phyloP scores from a whole-genome alignment of 257 asterid species.

The Anisodus acutangulus region DNA sequence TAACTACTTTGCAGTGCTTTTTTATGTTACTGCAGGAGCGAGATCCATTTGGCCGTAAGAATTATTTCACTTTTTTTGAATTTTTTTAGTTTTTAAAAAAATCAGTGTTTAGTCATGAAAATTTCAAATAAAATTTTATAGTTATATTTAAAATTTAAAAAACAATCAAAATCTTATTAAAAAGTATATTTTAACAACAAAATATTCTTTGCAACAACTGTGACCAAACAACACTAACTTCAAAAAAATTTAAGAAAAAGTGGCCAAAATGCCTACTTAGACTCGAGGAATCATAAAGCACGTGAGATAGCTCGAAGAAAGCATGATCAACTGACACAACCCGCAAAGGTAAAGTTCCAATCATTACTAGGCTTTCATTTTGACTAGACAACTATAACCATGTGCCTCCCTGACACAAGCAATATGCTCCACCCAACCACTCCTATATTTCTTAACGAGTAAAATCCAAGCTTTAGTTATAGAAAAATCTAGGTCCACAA shows the following conservation, averaged over 20 bases:
- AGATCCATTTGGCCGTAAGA: too few species aligned
- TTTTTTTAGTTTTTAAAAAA: too few species aligned
- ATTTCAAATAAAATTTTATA: too few species aligned
- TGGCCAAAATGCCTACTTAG: not conserved
- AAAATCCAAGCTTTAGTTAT: not conserved
- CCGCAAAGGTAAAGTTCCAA: not conserved
- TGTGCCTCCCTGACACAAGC: not conserved
- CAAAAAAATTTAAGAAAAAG: too few species aligned
- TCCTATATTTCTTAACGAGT: not conserved
- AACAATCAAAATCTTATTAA: too few species aligned
- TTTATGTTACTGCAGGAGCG: not conserved
- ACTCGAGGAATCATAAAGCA: not conserved
- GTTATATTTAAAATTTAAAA: too few species aligned
- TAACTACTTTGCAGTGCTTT: not conserved
- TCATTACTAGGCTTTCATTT: slow-evolving; percentile 19
- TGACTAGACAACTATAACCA: slow-evolving; percentile 10
- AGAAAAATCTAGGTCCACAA: not conserved
- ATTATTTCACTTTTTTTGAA: too few species aligned
- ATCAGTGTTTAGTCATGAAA: too few species aligned
- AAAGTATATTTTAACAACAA: too few species aligned
- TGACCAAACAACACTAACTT: too few species aligned
- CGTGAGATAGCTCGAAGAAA: slow-evolving; percentile 23
- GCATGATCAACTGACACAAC: slow-evolving; percentile 1
- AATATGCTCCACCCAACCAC: not conserved
- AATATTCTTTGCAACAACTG: too few species aligned